Conservation (phyloP, 225 moss, liverwort and hornwort species). For the Lunularia cruciata region DNA sequence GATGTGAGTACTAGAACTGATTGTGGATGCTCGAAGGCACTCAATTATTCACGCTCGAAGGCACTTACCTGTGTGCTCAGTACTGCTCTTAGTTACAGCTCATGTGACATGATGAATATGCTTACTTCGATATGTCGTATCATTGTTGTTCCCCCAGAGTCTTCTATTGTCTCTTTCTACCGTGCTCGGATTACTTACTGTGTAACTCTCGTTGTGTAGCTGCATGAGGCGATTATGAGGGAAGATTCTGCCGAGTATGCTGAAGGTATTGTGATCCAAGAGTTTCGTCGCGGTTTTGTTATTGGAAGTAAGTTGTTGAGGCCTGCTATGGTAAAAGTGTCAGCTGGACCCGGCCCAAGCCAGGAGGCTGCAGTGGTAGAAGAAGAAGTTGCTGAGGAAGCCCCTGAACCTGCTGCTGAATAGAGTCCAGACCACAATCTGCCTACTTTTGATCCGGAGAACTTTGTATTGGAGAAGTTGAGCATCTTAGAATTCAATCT, state of each 20-base stretch:
- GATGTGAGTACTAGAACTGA: too few species aligned
- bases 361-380: slow-evolving; percentile 32
- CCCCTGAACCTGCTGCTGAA: slow-evolving; percentile 20
- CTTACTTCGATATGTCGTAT: too few species aligned
- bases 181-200: background rate
- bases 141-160: too few species aligned
- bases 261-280: slow-evolving; percentile 76
- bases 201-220: slow-evolving; percentile 32
- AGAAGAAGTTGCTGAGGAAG: slow-evolving; percentile 18
- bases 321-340: slow-evolving; percentile 99
- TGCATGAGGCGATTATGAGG: slow-evolving; percentile 98
- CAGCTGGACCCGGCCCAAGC: slow-evolving; percentile 70
- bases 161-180: too few species aligned
- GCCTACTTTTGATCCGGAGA: background rate
- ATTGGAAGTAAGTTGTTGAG: slow-evolving; percentile 81
- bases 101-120: too few species aligned
- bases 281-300: slow-evolving; percentile 85
- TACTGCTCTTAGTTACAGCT: too few species aligned
- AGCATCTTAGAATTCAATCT: background rate
- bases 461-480: background rate
- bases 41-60: too few species aligned
- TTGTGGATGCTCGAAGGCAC: background rate
- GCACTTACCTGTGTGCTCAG: too few species aligned
- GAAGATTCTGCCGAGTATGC: slow-evolving; percentile 81
- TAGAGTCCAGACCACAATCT: background rate